Percentiles rank a stretch among this genome's conserved stretches.
phyloP scores from a whole-genome alignment of 306 rosid species.

The Myrica gale region DNA sequence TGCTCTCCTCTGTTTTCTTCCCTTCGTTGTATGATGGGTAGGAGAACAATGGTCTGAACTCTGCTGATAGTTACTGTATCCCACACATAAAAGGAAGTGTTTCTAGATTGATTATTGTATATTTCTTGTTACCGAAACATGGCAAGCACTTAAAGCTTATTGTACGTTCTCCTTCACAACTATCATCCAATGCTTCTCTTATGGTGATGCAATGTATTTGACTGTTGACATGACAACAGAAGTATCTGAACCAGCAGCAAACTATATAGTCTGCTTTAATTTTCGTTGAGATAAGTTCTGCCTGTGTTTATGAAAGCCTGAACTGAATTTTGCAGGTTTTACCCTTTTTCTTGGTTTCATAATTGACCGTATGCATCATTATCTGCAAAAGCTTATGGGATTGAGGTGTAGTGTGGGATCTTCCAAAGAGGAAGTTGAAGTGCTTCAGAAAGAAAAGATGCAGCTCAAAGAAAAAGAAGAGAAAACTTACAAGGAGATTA shows the following conservation, averaged over 20 bases:
- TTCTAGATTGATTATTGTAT: too few relatives aligned
- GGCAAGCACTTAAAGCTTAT: not conserved
- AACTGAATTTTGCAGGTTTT: constrained; percentile 56
- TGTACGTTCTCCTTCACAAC: not conserved
- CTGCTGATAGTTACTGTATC: too few relatives aligned
- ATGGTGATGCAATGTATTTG: not conserved
- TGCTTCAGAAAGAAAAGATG: constrained; percentile 45
- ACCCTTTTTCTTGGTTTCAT: constrained; percentile 74
- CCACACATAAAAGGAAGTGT: too few relatives aligned
- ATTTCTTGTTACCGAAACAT: not conserved
- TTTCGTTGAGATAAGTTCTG: not conserved
- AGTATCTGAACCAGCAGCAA: not conserved
- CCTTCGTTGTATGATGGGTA: not conserved
- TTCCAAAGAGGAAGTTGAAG: constrained; percentile 66
- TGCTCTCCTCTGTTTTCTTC: not conserved
- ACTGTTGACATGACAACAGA: not conserved
- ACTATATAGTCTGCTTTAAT: not conserved
- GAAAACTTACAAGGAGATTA: constrained; percentile 55
- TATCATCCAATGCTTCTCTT: not conserved
- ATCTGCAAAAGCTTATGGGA: constrained; percentile 55
- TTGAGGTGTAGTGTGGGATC: constrained; percentile 47
- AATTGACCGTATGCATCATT: constrained; percentile 67
- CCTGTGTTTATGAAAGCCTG: constrained; percentile 8
- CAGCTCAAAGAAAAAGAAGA: constrained; percentile 55
- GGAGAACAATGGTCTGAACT: not conserved